Evolutionary conservation across 2,329 filamentous ascomycete species (phyloP), one percentile per base, ranked within the genome.

Genomic region (Fusarium sp.): DNA sequence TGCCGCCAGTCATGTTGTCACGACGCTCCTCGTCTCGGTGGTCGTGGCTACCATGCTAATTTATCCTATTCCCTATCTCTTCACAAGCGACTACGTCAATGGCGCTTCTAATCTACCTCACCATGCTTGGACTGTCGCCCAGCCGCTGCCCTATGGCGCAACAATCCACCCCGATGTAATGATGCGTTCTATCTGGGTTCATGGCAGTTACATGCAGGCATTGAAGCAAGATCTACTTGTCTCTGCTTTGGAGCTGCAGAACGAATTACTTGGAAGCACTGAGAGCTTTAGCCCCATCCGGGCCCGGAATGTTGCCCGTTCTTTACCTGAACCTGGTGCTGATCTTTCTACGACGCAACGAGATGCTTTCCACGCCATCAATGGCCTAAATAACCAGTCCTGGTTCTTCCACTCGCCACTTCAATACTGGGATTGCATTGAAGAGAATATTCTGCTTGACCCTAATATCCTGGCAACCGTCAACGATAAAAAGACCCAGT

Each of bases 361-460:
- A 30, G 86, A 91, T 74, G 77, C 83, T 11, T 82, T 88, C 27
- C 89, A 91, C 74, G 85, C 88, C 54, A 82, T 84, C 71, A 90
- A 90, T 73, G 88, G 88, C 16, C 78, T 89, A 34, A 88, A 85
- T 6, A 86, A 89, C 70, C 81, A 89, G 72, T 89, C 89, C 6
- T 94, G 91, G 91, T 92, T 92, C 72, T 92, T 92, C 75, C 92
- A 95, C 74, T 95, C 92, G n/a, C 92, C 92, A 2, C 81, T 95
- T 57, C 90, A 93, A 79, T 95, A 94, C 79, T 95, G 92, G 92
- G 86, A 89, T 64, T 92, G 90, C 76, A 92, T 85, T n/a, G 76
- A 82, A 8, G 84, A 87, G 2, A 80, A 79, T 9, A 87, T 95
- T 52, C 77, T 86, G 27, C 77, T 80, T 18, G 92, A 95, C 73